Evolutionary conservation across 495 filamentous ascomycete genomes (phyloP).

Genomic region (Penicillium desertorum): DNA sequence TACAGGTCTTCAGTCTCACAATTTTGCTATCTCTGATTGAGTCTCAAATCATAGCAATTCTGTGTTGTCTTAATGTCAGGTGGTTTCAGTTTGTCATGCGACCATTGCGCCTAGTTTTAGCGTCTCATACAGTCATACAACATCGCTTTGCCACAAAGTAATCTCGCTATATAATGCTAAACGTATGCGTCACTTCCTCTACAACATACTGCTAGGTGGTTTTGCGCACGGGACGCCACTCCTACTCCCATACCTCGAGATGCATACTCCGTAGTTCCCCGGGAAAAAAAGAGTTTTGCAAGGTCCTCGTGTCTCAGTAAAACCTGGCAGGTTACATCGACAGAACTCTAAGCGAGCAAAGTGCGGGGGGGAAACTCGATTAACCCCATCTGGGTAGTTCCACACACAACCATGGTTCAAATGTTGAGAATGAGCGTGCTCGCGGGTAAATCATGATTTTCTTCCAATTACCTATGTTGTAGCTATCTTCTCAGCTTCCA

Average conservation of each 20-base stretch:
- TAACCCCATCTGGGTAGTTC: slow-evolving; percentile 2
- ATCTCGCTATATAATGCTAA: not conserved
- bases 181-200: not conserved
- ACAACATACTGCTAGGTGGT: not conserved
- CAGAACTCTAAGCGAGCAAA: slow-evolving; percentile 9
- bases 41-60: not conserved
- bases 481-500: not conserved
- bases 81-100: not conserved
- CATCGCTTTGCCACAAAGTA: not conserved
- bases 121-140: not conserved
- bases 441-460: slow-evolving; percentile 2
- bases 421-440: not conserved
- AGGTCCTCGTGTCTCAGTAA: slow-evolving; percentile 9
- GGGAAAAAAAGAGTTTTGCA: not conserved
- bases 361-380: slow-evolving; percentile 23
- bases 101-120: not conserved
- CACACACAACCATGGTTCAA: slow-evolving; percentile 17
- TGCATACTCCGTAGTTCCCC: not conserved
- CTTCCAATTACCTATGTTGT: too few species aligned
- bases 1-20: not conserved
- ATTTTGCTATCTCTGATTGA: not conserved
- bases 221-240: slow-evolving; percentile 9
- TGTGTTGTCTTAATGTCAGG: not conserved
- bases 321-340: slow-evolving; percentile 4
- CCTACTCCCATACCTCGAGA: not conserved